Percentiles rank a stretch among this genome's conserved stretches.
These are phyloP conservation scores for Bryum argenteum DNA, from an alignment of 225 moss, liverwort and hornwort species.

Conservation along the genomic window DNA sequence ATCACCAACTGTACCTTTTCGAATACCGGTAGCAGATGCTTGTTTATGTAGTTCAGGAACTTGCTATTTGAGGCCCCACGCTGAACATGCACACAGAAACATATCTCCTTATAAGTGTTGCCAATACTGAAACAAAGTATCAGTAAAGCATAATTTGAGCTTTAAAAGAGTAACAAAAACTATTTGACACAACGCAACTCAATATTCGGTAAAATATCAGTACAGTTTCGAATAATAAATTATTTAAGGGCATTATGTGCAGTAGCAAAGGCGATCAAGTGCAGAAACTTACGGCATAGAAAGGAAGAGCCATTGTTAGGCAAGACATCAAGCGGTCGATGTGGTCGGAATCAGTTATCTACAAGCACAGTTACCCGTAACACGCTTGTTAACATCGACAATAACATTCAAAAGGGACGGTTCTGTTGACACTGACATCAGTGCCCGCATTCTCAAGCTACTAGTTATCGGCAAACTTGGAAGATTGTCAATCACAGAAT, in stretches of 20 bases:
- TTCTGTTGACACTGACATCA: conserved; percentile 5
- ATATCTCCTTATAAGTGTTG: neutral
- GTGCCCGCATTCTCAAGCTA: conserved; percentile 2
- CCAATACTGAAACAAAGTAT: conserved; percentile 13
- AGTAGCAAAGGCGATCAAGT: neutral
- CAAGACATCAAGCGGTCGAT: conserved; percentile 99
- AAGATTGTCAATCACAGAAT: neutral
- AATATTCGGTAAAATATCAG: neutral
- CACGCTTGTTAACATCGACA: conserved; percentile 25
- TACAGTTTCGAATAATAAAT: conserved; percentile 3
- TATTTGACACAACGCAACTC: conserved; percentile 22
- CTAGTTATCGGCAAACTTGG: neutral
- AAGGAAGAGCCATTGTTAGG: conserved; percentile 94
- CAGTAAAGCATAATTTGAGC: conserved; percentile 1
- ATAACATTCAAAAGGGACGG: conserved; percentile 13
- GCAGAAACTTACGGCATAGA: conserved; percentile 76
- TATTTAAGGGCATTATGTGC: neutral
- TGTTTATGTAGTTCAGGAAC: conserved; percentile 97
- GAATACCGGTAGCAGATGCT: conserved; percentile 95
- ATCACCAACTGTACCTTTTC: conserved; percentile 64
- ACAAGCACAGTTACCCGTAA: conserved; percentile 41
- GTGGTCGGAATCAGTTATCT: conserved; percentile 96
- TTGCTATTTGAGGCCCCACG: conserved; percentile 98
- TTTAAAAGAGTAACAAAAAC: conserved; percentile 10
- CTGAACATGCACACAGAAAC: conserved; percentile 46